Percentiles rank a stretch among this genome's conserved stretches.
Evolutionary conservation across 331 rosid species (phyloP).

Genomic region (Saraca asoca): DNA sequence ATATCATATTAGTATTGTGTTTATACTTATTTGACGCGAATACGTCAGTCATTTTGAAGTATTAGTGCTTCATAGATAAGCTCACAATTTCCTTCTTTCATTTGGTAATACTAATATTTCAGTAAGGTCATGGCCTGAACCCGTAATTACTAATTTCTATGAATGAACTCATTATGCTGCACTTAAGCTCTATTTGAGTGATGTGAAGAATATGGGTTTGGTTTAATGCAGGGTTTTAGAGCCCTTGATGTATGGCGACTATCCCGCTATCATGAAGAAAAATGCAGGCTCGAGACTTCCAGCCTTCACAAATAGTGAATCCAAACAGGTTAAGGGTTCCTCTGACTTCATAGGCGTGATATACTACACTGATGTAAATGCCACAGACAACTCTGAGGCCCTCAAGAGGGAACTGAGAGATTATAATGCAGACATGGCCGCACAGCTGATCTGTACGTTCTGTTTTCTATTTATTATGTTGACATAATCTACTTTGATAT

Average conservation of each 20-base stretch:
- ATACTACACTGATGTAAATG: constrained; percentile 34
- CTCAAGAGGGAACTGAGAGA: constrained; percentile 45
- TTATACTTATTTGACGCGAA: no score
- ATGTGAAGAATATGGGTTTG: background rate
- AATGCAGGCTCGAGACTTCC: constrained; percentile 59
- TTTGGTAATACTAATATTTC: no score
- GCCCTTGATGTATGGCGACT: constrained; percentile 68
- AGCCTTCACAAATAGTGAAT: constrained; percentile 44
- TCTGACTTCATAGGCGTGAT: constrained; percentile 64
- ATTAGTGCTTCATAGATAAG: no score
- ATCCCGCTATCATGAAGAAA: constrained; percentile 61
- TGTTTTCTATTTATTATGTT: background rate
- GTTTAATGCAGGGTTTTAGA: constrained; percentile 54
- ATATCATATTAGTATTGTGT: no score
- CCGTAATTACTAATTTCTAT: no score
- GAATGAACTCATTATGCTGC: background rate
- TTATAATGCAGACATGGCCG: constrained; percentile 34
- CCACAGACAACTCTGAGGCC: constrained; percentile 44
- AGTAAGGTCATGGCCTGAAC: no score
- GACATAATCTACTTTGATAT: background rate
- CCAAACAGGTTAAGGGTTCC: constrained; percentile 51
- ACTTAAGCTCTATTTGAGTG: background rate
- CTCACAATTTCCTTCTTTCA: no score
- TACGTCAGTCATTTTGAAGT: no score
- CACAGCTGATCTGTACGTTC: constrained; percentile 25